phyloP scores from a whole-genome alignment of 2,329 filamentous ascomycete genomes.

The Cercospora brassicicola region DNA sequence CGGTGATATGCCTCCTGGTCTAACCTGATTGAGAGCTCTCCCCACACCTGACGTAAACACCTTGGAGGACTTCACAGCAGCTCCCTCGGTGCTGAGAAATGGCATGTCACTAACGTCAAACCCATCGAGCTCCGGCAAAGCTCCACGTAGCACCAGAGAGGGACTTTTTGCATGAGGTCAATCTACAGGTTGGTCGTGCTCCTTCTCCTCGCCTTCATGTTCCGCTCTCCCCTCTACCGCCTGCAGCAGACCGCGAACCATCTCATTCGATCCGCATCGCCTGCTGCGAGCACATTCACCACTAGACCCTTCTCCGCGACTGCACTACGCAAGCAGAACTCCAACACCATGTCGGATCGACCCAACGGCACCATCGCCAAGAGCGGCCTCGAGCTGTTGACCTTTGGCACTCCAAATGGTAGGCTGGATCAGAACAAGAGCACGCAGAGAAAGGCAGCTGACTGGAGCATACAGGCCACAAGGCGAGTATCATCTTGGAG shows the following conservation, averaged over 20 bases:
- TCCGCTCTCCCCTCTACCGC: constrained; percentile 30
- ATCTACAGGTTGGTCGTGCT: constrained; percentile 23
- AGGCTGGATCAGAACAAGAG: not conserved
- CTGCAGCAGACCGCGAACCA: constrained; percentile 33
- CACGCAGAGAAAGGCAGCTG: not conserved
- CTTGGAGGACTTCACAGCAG: not conserved
- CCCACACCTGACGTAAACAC: not conserved
- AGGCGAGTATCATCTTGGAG: constrained; percentile 62
- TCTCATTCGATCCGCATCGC: constrained; percentile 22
- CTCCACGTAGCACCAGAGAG: not conserved
- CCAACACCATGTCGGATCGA: constrained; percentile 35
- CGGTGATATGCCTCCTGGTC: not conserved
- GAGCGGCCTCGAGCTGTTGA: constrained; percentile 65
- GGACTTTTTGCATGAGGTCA: constrained; percentile 16
- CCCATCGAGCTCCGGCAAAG: not conserved
- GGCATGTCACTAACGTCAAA: not conserved
- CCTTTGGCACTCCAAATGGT: constrained; percentile 52
- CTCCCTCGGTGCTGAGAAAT: not conserved
- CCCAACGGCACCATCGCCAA: constrained; percentile 61
- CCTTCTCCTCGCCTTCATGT: constrained; percentile 31
- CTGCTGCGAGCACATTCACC: constrained; percentile 18
- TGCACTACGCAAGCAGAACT: constrained; percentile 4
- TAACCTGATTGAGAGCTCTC: not conserved
- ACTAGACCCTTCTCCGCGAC: constrained; percentile 20
- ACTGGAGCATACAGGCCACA: constrained; percentile 38